phyloP scores from a whole-genome alignment of 352 stramenopile species.

The Globisporangium orthogonon region DNA sequence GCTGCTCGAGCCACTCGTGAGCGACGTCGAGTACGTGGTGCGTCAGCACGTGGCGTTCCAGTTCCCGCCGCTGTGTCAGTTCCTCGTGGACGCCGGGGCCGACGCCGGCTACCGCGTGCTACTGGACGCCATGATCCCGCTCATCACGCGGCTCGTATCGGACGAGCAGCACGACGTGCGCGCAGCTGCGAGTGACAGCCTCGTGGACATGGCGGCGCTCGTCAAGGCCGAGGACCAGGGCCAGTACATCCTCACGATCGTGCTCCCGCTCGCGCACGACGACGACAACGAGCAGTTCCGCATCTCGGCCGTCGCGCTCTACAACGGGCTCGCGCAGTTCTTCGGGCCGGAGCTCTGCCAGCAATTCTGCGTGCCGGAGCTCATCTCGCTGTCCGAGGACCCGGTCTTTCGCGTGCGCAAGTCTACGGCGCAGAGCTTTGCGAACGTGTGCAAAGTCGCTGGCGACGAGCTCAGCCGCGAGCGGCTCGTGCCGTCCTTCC shows the following conservation, averaged over 20 bases:
- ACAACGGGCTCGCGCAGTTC: constrained; percentile 88
- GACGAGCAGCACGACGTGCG: constrained; percentile 88
- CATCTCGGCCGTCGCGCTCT: constrained; percentile 90
- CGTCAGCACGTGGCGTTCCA: constrained; percentile 91
- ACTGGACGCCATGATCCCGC: constrained; percentile 72
- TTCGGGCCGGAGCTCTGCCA: constrained; percentile 87
- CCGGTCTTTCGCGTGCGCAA: constrained; percentile 92
- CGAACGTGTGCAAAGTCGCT: constrained; percentile 84
- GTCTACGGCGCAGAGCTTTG: constrained; percentile 88
- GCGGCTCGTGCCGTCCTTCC: constrained; percentile 88
- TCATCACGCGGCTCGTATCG: constrained; percentile 69
- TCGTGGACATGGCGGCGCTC: constrained; percentile 83
- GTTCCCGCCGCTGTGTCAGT: constrained; percentile 77
- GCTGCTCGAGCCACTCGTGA: constrained; percentile 80
- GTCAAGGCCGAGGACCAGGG: constrained; percentile 87
- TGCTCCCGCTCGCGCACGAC: constrained; percentile 88
- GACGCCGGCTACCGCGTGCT: constrained; percentile 66
- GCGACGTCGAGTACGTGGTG: constrained; percentile 93
- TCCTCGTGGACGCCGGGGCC: constrained; percentile 37
- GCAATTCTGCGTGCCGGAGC: constrained; percentile 90
- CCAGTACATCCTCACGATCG: constrained; percentile 90
- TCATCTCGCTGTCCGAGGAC: constrained; percentile 90
- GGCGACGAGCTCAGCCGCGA: constrained; percentile 70
- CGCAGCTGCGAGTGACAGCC: constrained; percentile 74
- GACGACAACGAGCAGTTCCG: constrained; percentile 90